Evolutionary conservation across 495 filamentous ascomycete species (phyloP).

Genomic region (Podospora australis): DNA sequence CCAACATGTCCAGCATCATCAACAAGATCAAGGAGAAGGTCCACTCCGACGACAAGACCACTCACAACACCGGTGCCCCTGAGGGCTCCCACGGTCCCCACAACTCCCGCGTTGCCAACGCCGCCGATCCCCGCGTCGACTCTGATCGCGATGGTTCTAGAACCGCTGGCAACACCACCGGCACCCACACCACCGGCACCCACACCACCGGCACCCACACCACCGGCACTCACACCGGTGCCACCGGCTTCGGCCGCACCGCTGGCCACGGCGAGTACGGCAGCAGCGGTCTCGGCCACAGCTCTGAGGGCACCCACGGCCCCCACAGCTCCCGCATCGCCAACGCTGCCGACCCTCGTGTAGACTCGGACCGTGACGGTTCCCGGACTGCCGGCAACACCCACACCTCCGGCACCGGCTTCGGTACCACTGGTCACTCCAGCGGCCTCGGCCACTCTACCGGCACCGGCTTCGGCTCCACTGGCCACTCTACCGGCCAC

Average conservation of each 20-base stretch:
- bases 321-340: slow-evolving; percentile 25
- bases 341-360: slow-evolving; percentile 46
- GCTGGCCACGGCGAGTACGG: not conserved
- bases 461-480: slow-evolving; percentile 2
- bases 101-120: slow-evolving; percentile 34
- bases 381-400: slow-evolving; percentile 24
- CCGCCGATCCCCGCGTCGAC: slow-evolving; percentile 44
- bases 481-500: slow-evolving; percentile 5
- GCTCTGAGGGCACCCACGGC: slow-evolving; percentile 29
- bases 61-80: slow-evolving; percentile 22
- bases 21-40: slow-evolving; percentile 72
- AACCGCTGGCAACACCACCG: slow-evolving; percentile 24
- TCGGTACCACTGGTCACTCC: slow-evolving; percentile 19
- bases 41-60: slow-evolving; percentile 38
- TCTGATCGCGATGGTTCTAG: slow-evolving; percentile 33
- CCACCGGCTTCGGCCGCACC: not conserved
- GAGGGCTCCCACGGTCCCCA: slow-evolving; percentile 38
- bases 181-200: slow-evolving; percentile 10
- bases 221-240: slow-evolving; percentile 21
- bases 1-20: slow-evolving; percentile 59
- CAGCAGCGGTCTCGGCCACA: slow-evolving; percentile 9
- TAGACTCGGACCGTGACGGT: slow-evolving; percentile 39
- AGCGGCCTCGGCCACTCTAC: slow-evolving; percentile 5
- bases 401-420: slow-evolving; percentile 25
- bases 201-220: slow-evolving; percentile 13